Base-by-base conservation (phyloP, 2,329 filamentous ascomycete genomes). In the Elsinoe ampelina region DNA sequence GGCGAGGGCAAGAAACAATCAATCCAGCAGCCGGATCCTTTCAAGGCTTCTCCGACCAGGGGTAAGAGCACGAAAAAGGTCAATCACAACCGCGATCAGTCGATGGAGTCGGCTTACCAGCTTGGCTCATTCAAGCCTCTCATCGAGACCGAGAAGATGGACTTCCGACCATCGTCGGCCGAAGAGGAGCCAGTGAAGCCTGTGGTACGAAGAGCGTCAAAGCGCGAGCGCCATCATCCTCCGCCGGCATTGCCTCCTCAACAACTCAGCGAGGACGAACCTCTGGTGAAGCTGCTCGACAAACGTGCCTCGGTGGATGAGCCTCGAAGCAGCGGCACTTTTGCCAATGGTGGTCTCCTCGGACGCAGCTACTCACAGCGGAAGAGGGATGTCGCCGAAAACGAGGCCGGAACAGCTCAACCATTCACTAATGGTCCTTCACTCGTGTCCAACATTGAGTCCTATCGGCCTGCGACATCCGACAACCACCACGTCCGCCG, bases 41-140 rank as follows among this genome's bases (percentile, higher is more conserved):
- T 38, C 57, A 54, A 54, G 42, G 30, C 22, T 26, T 22, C 32
- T 13, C 51, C 38, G 7, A 39, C 32, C 7, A 58, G 26, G 42
- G 32, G n/a, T 43, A 45, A 54, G 41, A 58, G 45, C 36, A 43
- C 34, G 5, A 41, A 51, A n/a, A 57, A 59, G 20, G 34, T 39
- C 7, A 57, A 60, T 34, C 59, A 60, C 22, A 55, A 58, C 22
- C 58, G 57, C 38, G 64, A 64, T 42, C 45, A 48, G 20, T 76
- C 74, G 10, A 67, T 71, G 26, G 71, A 76, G 68, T 63, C 80
- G 73, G 56, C 87, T 77, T 75, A 82, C 73, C 63, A 84, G 58
- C 66, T 87, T 54, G 85, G 85, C 4, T 78, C 80, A 1, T 87
- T 87, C 68, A 77, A 82, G 61, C 85, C 87, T 0, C 70, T 90